phyloP scores from a whole-genome alignment of 2,329 filamentous ascomycete genomes.

The Fusarium chuoi region DNA sequence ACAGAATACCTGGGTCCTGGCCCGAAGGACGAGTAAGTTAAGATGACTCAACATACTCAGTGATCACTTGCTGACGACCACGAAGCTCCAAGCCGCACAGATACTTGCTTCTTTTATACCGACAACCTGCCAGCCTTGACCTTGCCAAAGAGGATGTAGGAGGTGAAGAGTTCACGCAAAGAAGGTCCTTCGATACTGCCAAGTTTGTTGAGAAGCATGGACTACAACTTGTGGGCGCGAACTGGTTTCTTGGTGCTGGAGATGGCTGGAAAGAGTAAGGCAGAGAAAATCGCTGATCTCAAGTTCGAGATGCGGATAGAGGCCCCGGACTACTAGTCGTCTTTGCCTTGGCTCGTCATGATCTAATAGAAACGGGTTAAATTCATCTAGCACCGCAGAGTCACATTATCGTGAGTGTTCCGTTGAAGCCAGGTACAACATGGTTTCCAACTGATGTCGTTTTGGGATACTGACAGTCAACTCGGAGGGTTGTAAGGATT shows the following conservation, averaged over 20 bases:
- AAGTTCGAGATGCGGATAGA: background rate
- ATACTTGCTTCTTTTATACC: slow-evolving; percentile 58
- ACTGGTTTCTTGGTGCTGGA: slow-evolving; percentile 59
- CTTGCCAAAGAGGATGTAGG: slow-evolving; percentile 56
- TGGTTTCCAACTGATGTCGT: background rate
- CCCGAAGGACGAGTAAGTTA: slow-evolving; percentile 57
- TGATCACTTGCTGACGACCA: background rate
- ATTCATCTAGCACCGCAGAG: background rate
- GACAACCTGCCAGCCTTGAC: slow-evolving; percentile 50
- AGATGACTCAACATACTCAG: background rate
- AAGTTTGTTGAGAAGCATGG: slow-evolving; percentile 53
- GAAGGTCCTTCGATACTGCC: slow-evolving; percentile 54
- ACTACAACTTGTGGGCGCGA: slow-evolving; percentile 53
- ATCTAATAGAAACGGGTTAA: background rate
- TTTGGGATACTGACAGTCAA: background rate
- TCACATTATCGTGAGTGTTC: background rate
- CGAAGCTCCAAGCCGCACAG: slow-evolving; percentile 59
- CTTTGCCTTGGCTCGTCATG: background rate
- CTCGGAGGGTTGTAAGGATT: background rate
- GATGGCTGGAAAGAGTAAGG: slow-evolving; percentile 53
- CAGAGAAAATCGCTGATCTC: background rate
- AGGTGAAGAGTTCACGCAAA: slow-evolving; percentile 58
- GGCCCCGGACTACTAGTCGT: too few species aligned
- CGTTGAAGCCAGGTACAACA: background rate
- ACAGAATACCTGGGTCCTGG: slow-evolving; percentile 58